Percentiles rank a stretch among this genome's conserved stretches.
These are phyloP conservation scores for Pseudomicrostroma phylloplanum DNA, from an alignment of 1,284 basidiomycete species.

Conservation along the genomic window DNA sequence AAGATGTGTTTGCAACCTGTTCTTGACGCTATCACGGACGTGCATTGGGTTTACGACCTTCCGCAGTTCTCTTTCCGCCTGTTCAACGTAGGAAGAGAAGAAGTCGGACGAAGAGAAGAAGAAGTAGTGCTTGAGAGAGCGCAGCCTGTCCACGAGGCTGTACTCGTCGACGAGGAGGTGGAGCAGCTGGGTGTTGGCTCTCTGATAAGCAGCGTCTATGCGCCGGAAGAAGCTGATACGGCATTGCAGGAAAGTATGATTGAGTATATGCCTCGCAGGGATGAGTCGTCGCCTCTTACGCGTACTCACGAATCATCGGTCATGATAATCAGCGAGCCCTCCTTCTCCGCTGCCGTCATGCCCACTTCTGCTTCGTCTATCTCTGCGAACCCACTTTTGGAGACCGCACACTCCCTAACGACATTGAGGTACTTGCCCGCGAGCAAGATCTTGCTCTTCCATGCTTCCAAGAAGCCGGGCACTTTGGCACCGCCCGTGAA, in stretches of 20 bases:
- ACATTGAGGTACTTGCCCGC: slow-evolving; percentile 50
- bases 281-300: neutral
- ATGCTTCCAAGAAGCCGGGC: slow-evolving; percentile 47
- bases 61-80: slow-evolving; percentile 40
- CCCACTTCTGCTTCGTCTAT: slow-evolving; percentile 14
- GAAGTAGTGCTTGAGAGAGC: slow-evolving; percentile 48
- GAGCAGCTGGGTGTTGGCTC: slow-evolving; percentile 44
- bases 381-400: slow-evolving; percentile 20
- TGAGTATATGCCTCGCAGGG: neutral
- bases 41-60: slow-evolving; percentile 41
- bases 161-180: slow-evolving; percentile 43
- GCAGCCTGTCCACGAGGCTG: slow-evolving; percentile 39
- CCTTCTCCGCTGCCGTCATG: neutral
- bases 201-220: slow-evolving; percentile 45
- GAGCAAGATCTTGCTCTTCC: slow-evolving; percentile 49
- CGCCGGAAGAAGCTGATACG: slow-evolving; percentile 35
- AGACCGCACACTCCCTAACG: slow-evolving; percentile 48
- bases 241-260: slow-evolving; percentile 57
- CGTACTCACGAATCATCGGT: slow-evolving; percentile 32
- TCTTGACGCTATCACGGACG: slow-evolving; percentile 53
- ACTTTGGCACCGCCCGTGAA: slow-evolving; percentile 49
- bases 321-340: slow-evolving; percentile 26
- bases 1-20: slow-evolving; percentile 45
- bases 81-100: slow-evolving; percentile 46
- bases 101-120: slow-evolving; percentile 47